Evolutionary conservation across 2,329 filamentous ascomycete genomes (phyloP), one percentile per base, ranked within the genome.

Genomic region (Colletotrichum endophyticum): DNA sequence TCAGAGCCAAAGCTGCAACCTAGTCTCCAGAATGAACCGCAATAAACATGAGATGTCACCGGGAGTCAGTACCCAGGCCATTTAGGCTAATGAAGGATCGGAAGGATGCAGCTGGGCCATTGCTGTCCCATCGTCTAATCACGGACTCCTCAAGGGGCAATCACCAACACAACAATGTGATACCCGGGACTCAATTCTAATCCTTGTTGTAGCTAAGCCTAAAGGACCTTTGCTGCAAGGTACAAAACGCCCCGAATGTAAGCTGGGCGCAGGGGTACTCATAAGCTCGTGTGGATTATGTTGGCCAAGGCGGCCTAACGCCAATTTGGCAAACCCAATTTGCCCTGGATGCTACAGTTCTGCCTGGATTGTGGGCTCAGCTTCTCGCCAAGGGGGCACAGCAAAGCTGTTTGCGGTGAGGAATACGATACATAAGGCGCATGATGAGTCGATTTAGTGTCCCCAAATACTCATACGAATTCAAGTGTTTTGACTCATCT

Each of bases 341-440:
- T 30, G 59, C 28, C 59, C 25, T 62, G 27, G 2, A 59, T 69
- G 27, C 25, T 39, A 69, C 53, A 30, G 66, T 69, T 69, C 66
- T 69, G 66, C 66, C 66, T 69, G 25, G 59, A 34, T 36, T 61
- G 49, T 39, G 66, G 66, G 53, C 34, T 61, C 49, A 53, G 25
- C 30, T 9, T 25, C 22, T 59, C 36, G 66, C 66, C 66, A 69
- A n/a, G 25, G 56, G 19, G 66, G 66, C 22, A 34, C 25, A 27
- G 27, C 9, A 67, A n/a, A 16, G 16, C 13, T 11, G 39, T 32
- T 32, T 16, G 12, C 30, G 39, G 56, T 32, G n/a, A 28, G n/a
- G 0, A 30, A 34, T 34, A 12, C 56, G 16, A 19, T 62, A 34
- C 28, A 62, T 8, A 34, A 62, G 19, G 57, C 28, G 30, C 44